These are phyloP conservation scores for Entomortierella parvispora DNA, from an alignment of 192 early-diverging fungal genomes.

Conservation along the genomic window DNA sequence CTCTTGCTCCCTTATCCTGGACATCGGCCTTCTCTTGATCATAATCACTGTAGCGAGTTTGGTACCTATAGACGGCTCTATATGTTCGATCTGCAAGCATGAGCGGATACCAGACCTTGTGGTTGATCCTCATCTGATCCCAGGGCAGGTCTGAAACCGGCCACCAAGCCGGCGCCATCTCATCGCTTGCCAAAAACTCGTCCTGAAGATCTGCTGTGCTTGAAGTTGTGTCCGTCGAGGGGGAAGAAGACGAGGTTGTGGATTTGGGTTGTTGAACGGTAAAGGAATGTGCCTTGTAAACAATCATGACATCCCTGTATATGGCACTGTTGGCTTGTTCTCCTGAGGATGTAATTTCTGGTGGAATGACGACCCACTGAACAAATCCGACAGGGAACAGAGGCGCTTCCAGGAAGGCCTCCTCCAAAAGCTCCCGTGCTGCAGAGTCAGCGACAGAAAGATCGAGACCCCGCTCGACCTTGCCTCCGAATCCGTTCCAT, in stretches of 20 bases:
- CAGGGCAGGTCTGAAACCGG: constrained; percentile 19
- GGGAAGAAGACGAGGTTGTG: neutral
- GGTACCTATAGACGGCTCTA: constrained; percentile 34
- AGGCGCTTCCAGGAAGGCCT: constrained; percentile 30
- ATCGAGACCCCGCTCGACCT: constrained; percentile 28
- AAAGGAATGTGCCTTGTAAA: constrained; percentile 29
- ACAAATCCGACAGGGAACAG: constrained; percentile 29
- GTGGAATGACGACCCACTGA: constrained; percentile 31
- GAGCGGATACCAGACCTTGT: constrained; percentile 39
- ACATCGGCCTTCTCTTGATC: neutral
- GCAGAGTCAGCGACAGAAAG: constrained; percentile 21
- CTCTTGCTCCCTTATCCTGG: neutral
- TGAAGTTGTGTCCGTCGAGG: neutral
- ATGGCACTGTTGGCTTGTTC: neutral
- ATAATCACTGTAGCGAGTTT: constrained; percentile 2
- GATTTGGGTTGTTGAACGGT: neutral
- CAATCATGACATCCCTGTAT: constrained; percentile 36
- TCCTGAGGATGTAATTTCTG: neutral
- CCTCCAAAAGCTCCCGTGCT: constrained; percentile 27
- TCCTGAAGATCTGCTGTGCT: neutral
- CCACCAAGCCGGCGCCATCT: constrained; percentile 49
- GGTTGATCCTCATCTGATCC: constrained; percentile 32
- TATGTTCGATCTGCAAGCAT: constrained; percentile 32
- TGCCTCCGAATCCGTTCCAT: constrained; percentile 53
- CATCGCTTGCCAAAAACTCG: constrained; percentile 26